Conservation (phyloP, 1,284 basidiomycete genomes). For the Phlebopus sp. region DNA sequence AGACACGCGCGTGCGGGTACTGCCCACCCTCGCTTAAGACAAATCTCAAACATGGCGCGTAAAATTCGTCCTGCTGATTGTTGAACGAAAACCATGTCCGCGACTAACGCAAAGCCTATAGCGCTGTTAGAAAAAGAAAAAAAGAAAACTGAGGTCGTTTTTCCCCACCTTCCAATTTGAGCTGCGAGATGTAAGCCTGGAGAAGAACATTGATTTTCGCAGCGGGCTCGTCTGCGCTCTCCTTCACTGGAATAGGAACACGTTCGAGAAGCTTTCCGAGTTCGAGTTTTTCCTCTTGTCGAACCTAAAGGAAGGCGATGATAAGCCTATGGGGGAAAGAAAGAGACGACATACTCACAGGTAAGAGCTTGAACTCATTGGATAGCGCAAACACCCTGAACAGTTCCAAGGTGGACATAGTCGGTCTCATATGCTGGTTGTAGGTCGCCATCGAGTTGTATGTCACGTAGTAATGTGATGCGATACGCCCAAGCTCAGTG, state of each 20-base stretch:
- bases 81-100: constrained; percentile 97
- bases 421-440: constrained; percentile 90
- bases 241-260: constrained; percentile 97
- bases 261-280: constrained; percentile 91
- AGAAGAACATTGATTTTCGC: constrained; percentile 98
- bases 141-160: background rate
- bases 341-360: constrained; percentile 48
- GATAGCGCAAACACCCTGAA: constrained; percentile 96
- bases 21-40: constrained; percentile 98
- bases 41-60: constrained; percentile 98
- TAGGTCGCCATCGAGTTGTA: constrained; percentile 97
- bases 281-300: constrained; percentile 83
- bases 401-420: constrained; percentile 87
- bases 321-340: background rate
- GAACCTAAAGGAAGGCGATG: constrained; percentile 37
- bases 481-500: constrained; percentile 92
- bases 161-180: constrained; percentile 80
- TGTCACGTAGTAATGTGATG: constrained; percentile 96
- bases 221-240: constrained; percentile 92
- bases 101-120: constrained; percentile 87
- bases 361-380: constrained; percentile 96
- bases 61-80: constrained; percentile 93
- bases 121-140: constrained; percentile 1
- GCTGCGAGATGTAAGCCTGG: constrained; percentile 93
- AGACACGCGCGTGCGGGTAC: constrained; percentile 88